Percentiles rank a stretch among this genome's conserved stretches.
Evolutionary conservation across 2,329 filamentous ascomycete species (phyloP).

Genomic region (Blastomyces parvus): DNA sequence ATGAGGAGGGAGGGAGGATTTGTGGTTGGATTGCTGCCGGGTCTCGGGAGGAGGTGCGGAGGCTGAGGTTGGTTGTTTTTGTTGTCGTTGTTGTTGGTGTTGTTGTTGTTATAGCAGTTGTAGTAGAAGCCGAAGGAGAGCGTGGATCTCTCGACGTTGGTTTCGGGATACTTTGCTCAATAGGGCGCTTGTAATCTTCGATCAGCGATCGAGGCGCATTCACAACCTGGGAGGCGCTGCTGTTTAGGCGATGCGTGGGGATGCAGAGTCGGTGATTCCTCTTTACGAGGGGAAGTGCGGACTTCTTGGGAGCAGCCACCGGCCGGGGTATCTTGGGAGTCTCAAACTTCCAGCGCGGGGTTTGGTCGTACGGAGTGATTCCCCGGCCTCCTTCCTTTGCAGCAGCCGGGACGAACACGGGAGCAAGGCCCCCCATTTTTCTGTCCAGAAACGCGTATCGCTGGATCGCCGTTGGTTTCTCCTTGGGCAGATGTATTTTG

Average conservation of each 20-base stretch:
- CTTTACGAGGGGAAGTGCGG: slow-evolving; percentile 20
- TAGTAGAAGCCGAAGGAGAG: not conserved
- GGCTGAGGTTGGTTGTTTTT: not conserved
- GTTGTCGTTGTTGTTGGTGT: not conserved
- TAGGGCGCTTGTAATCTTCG: slow-evolving; percentile 31
- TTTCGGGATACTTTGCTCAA: slow-evolving; percentile 14
- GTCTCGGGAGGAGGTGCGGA: slow-evolving; percentile 13
- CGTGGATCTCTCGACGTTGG: not conserved
- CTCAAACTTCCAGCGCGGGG: slow-evolving; percentile 20
- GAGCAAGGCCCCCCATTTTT: slow-evolving; percentile 24
- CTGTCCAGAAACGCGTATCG: slow-evolving; percentile 26
- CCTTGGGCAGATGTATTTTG: slow-evolving; percentile 23
- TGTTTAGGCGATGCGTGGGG: slow-evolving; percentile 35
- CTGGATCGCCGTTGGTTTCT: slow-evolving; percentile 24
- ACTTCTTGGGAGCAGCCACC: slow-evolving; percentile 14
- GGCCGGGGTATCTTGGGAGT: slow-evolving; percentile 19
- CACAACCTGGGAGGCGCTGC: slow-evolving; percentile 29
- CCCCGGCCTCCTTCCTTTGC: slow-evolving; percentile 6
- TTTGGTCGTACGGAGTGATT: slow-evolving; percentile 10
- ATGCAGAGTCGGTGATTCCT: slow-evolving; percentile 30
- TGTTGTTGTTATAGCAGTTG: not conserved
- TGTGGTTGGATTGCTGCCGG: slow-evolving; percentile 25
- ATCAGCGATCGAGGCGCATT: slow-evolving; percentile 34
- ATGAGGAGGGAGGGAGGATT: slow-evolving; percentile 6
- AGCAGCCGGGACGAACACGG: slow-evolving; percentile 17